Evolutionary conservation across 345 rosid species (phyloP).

Genomic region (Boechera retrofracta): DNA sequence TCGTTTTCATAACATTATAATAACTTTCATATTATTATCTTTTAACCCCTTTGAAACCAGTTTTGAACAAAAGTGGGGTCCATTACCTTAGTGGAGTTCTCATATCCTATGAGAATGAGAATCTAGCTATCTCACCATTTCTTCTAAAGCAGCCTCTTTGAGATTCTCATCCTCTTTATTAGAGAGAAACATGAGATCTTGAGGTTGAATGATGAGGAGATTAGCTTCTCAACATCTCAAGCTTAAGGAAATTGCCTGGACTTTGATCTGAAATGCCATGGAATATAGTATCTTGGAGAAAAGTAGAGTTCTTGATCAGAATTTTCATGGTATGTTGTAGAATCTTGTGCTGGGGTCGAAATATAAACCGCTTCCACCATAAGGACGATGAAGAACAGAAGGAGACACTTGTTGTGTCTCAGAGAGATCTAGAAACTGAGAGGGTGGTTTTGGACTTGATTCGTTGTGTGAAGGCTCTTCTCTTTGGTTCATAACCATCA

Average conservation of each 20-base stretch:
- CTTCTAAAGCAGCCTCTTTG: constrained; percentile 33
- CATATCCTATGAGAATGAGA: constrained; percentile 24
- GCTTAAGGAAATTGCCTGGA: constrained; percentile 16
- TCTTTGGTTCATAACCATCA: constrained; percentile 86
- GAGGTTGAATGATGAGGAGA: constrained; percentile 14
- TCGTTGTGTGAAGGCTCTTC: constrained; percentile 42
- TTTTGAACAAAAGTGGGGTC: constrained; percentile 33
- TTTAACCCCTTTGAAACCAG: constrained; percentile 13
- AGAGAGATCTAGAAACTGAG: constrained; percentile 28
- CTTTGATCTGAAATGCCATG: constrained; percentile 17
- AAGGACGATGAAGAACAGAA: constrained; percentile 28
- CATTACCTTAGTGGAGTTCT: constrained; percentile 36
- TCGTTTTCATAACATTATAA: constrained; percentile 35
- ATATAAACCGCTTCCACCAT: constrained; percentile 15
- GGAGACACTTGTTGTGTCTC: constrained; percentile 32
- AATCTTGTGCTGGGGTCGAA: constrained; percentile 22
- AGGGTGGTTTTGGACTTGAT: constrained; percentile 23
- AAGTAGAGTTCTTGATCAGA: constrained; percentile 28
- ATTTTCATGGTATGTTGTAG: constrained; percentile 34
- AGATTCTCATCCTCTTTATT: constrained; percentile 31
- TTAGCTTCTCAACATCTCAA: constrained; percentile 22
- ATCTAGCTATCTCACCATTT: constrained; percentile 17
- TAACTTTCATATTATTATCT: constrained; percentile 7
- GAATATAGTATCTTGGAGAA: constrained; percentile 5
- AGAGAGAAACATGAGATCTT: constrained; percentile 29